Conservation (phyloP, 495 filamentous ascomycete genomes). For the Aspergillus homomorphus region DNA sequence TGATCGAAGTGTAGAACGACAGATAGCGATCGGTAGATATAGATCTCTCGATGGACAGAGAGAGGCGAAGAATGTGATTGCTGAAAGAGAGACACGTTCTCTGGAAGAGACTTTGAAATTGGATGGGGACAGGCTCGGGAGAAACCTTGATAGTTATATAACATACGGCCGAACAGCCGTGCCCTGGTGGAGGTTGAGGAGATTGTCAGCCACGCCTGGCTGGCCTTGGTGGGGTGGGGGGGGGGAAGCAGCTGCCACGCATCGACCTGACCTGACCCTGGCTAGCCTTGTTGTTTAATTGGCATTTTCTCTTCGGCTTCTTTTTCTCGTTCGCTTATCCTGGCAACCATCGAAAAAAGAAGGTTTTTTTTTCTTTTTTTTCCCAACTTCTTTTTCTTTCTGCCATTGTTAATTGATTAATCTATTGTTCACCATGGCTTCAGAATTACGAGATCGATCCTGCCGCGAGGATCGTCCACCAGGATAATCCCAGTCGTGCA, state of each 20-base stretch:
- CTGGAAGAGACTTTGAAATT: constrained; percentile 2
- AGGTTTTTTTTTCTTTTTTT: constrained; percentile 13
- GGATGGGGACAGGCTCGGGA: constrained; percentile 6
- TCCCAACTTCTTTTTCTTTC: constrained; percentile 1
- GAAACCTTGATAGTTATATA: constrained; percentile 24
- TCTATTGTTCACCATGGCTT: constrained; percentile 4
- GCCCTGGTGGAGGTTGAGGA: constrained; percentile 12
- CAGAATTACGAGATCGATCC: constrained; percentile 6
- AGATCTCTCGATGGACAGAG: constrained; percentile 1
- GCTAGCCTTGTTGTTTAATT: constrained; percentile 1
- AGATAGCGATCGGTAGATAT: constrained; percentile 1
- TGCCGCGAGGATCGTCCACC: neutral
- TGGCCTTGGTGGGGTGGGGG: constrained; percentile 1
- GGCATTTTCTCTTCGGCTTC: constrained; percentile 3
- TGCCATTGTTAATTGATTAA: neutral
- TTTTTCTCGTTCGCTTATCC: neutral
- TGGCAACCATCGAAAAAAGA: neutral
- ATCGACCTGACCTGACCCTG: constrained; percentile 17
- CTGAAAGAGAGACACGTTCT: constrained; percentile 9
- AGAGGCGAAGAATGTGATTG: constrained; percentile 3
- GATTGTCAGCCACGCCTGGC: constrained; percentile 2
- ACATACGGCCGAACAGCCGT: constrained; percentile 7
- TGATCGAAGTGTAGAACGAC: neutral
- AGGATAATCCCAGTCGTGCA: neutral
- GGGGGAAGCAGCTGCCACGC: constrained; percentile 15